A percentile compares a stretch with the other conserved stretches of the same genome.
These are phyloP conservation scores for Xylariaceae sp. DNA, from an alignment of 2,329 filamentous ascomycete species.

Conservation along the genomic window DNA sequence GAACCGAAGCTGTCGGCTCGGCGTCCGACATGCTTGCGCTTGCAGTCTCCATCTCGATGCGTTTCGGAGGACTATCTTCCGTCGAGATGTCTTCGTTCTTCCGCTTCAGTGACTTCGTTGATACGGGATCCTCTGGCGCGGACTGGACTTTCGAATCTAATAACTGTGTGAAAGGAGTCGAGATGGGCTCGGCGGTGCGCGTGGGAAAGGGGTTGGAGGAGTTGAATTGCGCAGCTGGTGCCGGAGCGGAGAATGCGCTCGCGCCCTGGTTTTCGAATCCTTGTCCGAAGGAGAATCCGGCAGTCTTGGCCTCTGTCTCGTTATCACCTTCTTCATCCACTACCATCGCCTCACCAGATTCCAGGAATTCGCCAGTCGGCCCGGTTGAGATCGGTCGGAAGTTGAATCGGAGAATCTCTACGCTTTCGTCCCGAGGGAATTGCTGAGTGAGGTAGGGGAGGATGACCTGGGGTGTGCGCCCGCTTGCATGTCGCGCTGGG, in stretches of 20 bases:
- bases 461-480: conserved; percentile 65
- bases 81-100: conserved; percentile 38
- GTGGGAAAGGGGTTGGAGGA: conserved; percentile 8
- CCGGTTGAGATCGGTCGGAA: conserved; percentile 40
- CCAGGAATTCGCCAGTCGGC: conserved; percentile 30
- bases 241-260: conserved; percentile 9
- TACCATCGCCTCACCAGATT: conserved; percentile 33
- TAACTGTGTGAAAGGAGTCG: conserved; percentile 24
- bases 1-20: conserved; percentile 3
- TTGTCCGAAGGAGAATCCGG: conserved; percentile 24
- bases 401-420: conserved; percentile 66
- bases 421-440: conserved; percentile 56
- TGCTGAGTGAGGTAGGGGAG: conserved; percentile 70
- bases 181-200: conserved; percentile 13
- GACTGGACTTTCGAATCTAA: conserved; percentile 22
- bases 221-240: conserved; percentile 10
- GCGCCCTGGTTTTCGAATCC: conserved; percentile 18
- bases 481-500: conserved; percentile 60
- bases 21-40: conserved; percentile 10
- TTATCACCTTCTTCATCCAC: conserved; percentile 31
- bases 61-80: conserved; percentile 36
- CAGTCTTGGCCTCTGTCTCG: conserved; percentile 19
- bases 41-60: conserved; percentile 34
- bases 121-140: conserved; percentile 18
- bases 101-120: conserved; percentile 35